Conservation (phyloP, 1,284 basidiomycete species). For the Crucibulum parvulum region DNA sequence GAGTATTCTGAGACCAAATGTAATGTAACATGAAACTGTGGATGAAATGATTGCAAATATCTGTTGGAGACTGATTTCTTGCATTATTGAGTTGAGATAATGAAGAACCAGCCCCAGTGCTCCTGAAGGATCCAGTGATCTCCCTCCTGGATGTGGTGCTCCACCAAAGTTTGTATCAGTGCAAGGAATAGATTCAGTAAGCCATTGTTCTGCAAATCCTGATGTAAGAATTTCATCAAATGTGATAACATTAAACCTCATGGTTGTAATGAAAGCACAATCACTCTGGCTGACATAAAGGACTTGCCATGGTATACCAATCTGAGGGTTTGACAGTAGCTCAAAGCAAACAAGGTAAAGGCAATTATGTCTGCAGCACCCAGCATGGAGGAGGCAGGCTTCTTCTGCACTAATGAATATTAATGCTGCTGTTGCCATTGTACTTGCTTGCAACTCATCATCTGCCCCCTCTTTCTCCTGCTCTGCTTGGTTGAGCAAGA, state of each 20-base stretch:
- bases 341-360: not conserved
- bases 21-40: conserved; percentile 41
- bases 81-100: conserved; percentile 49
- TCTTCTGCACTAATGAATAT: not conserved
- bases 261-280: not conserved
- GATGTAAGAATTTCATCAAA: conserved; percentile 41
- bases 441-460: not conserved
- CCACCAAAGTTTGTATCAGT: conserved; percentile 32
- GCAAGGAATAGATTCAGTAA: conserved; percentile 38
- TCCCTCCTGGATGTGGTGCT: conserved; percentile 28
- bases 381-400: not conserved
- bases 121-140: conserved; percentile 51
- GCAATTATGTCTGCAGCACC: not conserved
- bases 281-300: not conserved
- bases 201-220: conserved; percentile 45
- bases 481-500: not conserved
- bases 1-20: conserved; percentile 39
- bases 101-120: conserved; percentile 53
- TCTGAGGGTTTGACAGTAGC: not conserved
- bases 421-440: too few species aligned
- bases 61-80: conserved; percentile 41
- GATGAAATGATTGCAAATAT: conserved; percentile 43
- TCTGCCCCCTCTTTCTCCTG: not conserved
- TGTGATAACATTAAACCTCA: conserved; percentile 15
- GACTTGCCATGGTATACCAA: not conserved